Percentiles rank a stretch among this genome's conserved stretches.
Conservation (phyloP, 2,329 filamentous ascomycete genomes). For the Aspergillus sp. region DNA sequence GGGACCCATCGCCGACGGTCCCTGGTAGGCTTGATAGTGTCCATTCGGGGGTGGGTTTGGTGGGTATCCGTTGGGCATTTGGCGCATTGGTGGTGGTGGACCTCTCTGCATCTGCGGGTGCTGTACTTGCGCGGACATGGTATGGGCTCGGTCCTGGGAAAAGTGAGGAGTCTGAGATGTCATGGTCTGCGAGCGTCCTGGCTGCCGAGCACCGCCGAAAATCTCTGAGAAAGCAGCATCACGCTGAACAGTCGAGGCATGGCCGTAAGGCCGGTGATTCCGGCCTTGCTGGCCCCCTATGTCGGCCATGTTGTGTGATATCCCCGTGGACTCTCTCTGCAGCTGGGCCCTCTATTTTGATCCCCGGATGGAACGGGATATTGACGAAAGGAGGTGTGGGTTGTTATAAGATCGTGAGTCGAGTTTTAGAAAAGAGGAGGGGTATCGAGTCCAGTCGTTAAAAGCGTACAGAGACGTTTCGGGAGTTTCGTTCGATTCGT, state of each 20-base stretch:
- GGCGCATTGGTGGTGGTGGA: slow-evolving; percentile 49
- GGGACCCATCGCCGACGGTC: slow-evolving; percentile 38
- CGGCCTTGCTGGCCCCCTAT: slow-evolving; percentile 66
- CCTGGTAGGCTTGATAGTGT: slow-evolving; percentile 46
- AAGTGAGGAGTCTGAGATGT: slow-evolving; percentile 72
- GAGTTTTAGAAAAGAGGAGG: slow-evolving; percentile 15
- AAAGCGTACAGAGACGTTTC: slow-evolving; percentile 40
- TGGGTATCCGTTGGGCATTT: slow-evolving; percentile 50
- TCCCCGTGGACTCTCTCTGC: slow-evolving; percentile 16
- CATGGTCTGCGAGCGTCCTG: slow-evolving; percentile 94
- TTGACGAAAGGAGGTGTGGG: slow-evolving; percentile 12
- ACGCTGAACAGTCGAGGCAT: slow-evolving; percentile 67
- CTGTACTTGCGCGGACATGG: slow-evolving; percentile 66
- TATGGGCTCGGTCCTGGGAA: slow-evolving; percentile 73
- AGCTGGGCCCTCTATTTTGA: slow-evolving; percentile 10
- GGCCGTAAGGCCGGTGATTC: slow-evolving; percentile 61
- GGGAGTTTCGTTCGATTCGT: slow-evolving; percentile 38
- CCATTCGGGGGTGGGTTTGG: slow-evolving; percentile 42
- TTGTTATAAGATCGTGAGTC: slow-evolving; percentile 12
- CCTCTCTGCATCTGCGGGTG: slow-evolving; percentile 50
- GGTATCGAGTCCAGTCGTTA: slow-evolving; percentile 37
- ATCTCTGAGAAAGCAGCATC: slow-evolving; percentile 97
- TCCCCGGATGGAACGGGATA: slow-evolving; percentile 15
- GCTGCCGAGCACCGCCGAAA: slow-evolving; percentile 83
- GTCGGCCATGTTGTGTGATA: slow-evolving; percentile 60